Base-by-base conservation (phyloP, 1,139 yeast genomes). In the Pichia sp. region DNA sequence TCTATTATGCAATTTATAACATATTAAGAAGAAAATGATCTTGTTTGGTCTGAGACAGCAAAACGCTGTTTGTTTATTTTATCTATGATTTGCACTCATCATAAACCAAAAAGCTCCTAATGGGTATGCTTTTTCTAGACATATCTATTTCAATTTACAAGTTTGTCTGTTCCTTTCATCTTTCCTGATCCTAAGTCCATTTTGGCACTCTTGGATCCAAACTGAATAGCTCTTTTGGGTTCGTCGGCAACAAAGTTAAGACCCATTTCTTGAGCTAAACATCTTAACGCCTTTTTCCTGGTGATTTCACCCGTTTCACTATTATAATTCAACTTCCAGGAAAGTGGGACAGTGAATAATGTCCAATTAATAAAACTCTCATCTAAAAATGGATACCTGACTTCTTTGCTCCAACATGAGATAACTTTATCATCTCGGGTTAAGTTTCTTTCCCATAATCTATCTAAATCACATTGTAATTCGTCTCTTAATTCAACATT, bases 161-260 rank as follows among this genome's bases (percentile, higher is more conserved):
- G 47, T 37, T 60, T 62, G 54, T 82, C 86, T 0, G 85, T 80
- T 1, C 95, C 94, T 57, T 77, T 80, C 27, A 71, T 66, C 57
- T 77, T 79, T 11, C 83, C 79, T 44, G 82, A 78, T 0, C 90
- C 92, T 11, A 77, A 67, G 54, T 85, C 92, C 82, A 92, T 79
- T 63, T 92, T 92, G 1, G 99, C 98, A 61, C 96, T 85, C 56
- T 85, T 81, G 0, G 97, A 86, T 0, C 99, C 99, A 67, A 92
- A 92, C 61, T 92, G 98, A 52, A 92, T 89, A 0, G 99, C 99
- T 44, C 98, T 71, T 62, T 92, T 92, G n/a, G 84, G 79, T 60
- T 92, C 97, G 32, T 70, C 68, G 23, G 80, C 69, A 0, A 88
- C 94, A 65, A 74, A 76, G 0, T 56, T 63, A 39, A 90, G 64